These are phyloP conservation scores for Paecilomyces formosus DNA, from an alignment of 2,329 filamentous ascomycete genomes.

Conservation along the genomic window DNA sequence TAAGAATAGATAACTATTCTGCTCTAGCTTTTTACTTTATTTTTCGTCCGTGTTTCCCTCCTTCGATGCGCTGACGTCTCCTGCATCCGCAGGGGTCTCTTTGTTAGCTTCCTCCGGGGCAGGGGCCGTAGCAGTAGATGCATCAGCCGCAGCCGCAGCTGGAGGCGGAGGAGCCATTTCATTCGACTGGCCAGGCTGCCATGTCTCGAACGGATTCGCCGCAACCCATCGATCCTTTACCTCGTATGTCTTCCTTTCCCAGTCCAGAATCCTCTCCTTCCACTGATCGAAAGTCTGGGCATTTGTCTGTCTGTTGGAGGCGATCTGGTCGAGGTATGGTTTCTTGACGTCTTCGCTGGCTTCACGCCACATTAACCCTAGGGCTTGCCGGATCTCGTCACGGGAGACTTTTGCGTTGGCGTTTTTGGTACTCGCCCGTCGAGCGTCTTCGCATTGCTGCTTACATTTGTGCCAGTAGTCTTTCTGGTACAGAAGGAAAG, in stretches of 20 bases:
- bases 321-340: slow-evolving; percentile 70
- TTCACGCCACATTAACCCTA: slow-evolving; percentile 87
- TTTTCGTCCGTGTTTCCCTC: neutral
- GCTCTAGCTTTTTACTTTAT: neutral
- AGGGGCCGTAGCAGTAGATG: neutral
- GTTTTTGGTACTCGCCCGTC: slow-evolving; percentile 57
- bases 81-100: neutral
- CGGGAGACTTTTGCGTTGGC: slow-evolving; percentile 59
- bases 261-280: slow-evolving; percentile 58
- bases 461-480: slow-evolving; percentile 58
- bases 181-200: slow-evolving; percentile 10
- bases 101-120: neutral
- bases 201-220: slow-evolving; percentile 28
- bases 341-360: slow-evolving; percentile 61
- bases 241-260: slow-evolving; percentile 31
- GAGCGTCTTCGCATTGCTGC: slow-evolving; percentile 61
- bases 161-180: neutral
- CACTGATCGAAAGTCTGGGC: slow-evolving; percentile 59
- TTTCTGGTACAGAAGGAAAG: slow-evolving; percentile 85
- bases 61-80: neutral
- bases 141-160: neutral
- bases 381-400: slow-evolving; percentile 72
- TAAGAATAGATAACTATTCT: neutral
- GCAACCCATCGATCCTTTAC: slow-evolving; percentile 34
- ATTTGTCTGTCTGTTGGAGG: slow-evolving; percentile 62